Evolutionary conservation across 805 yeast species (phyloP).

Genomic region (Spencermartinsiella europaea): DNA sequence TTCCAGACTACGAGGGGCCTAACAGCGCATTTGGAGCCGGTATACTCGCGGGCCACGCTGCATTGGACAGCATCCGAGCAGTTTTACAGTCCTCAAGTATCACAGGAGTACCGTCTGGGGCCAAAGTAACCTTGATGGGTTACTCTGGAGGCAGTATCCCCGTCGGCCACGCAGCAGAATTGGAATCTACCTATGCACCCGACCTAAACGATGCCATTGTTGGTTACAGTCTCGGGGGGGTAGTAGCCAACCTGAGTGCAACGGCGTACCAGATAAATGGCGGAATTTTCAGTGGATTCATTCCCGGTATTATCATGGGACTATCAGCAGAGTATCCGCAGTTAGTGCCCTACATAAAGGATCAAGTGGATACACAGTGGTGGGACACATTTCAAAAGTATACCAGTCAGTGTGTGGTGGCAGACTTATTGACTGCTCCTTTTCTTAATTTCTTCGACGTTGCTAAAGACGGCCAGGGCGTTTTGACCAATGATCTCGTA

Average conservation of each 20-base stretch:
- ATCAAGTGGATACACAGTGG: neutral
- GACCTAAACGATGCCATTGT: slow-evolving; percentile 20
- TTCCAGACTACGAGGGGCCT: slow-evolving; percentile 23
- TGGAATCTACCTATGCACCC: slow-evolving; percentile 25
- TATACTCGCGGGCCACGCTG: slow-evolving; percentile 23
- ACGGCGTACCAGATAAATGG: slow-evolving; percentile 16
- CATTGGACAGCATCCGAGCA: slow-evolving; percentile 30
- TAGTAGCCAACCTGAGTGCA: slow-evolving; percentile 20
- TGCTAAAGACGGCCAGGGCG: neutral
- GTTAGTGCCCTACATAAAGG: neutral
- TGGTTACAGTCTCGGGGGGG: slow-evolving; percentile 26
- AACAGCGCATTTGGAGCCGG: slow-evolving; percentile 18
- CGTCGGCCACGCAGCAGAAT: slow-evolving; percentile 27
- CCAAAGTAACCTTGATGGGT: slow-evolving; percentile 24
- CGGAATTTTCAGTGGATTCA: slow-evolving; percentile 24
- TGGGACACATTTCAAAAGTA: neutral
- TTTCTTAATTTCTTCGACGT: neutral
- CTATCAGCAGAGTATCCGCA: slow-evolving; percentile 26
- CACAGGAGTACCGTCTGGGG: slow-evolving; percentile 14
- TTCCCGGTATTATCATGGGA: slow-evolving; percentile 26
- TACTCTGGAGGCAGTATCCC: slow-evolving; percentile 29
- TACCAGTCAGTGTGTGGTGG: neutral
- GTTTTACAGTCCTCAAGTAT: slow-evolving; percentile 12
- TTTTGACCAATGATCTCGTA: neutral
- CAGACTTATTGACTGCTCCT: neutral